phyloP scores from a whole-genome alignment of 176 grass and related monocot species.

The Leersia perrieri region DNA sequence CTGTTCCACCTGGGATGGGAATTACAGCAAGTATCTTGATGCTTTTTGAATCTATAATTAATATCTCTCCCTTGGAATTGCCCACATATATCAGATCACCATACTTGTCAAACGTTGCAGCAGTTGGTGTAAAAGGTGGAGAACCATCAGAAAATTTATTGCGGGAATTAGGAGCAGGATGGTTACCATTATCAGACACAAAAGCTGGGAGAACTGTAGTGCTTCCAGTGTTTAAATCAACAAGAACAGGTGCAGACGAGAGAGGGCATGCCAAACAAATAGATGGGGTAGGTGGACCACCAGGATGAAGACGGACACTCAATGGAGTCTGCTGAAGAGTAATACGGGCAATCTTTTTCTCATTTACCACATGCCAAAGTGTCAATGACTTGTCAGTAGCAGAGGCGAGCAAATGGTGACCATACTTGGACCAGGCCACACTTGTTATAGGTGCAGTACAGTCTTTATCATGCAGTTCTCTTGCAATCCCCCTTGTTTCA shows the following conservation, averaged over 20 bases:
- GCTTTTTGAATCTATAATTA: slow-evolving; percentile 78
- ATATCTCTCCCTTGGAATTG: slow-evolving; percentile 94
- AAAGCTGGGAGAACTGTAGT: slow-evolving; percentile 83
- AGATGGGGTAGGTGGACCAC: slow-evolving; percentile 56
- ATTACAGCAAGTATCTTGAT: slow-evolving; percentile 70
- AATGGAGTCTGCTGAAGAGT: slow-evolving; percentile 96
- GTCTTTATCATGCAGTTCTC: slow-evolving; percentile 84
- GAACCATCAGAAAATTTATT: slow-evolving; percentile 94
- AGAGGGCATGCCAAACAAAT: slow-evolving; percentile 91
- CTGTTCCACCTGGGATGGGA: slow-evolving; percentile 66
- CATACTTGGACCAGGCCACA: slow-evolving; percentile 86
- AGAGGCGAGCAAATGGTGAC: slow-evolving; percentile 92
- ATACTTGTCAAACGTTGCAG: slow-evolving; percentile 85
- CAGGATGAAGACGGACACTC: slow-evolving; percentile 78
- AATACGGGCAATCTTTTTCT: slow-evolving; percentile 72
- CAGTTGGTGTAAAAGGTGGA: slow-evolving; percentile 89
- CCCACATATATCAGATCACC: slow-evolving; percentile 94
- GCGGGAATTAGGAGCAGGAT: slow-evolving; percentile 51
- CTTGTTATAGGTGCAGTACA: slow-evolving; percentile 92
- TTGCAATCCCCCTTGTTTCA: slow-evolving; percentile 94
- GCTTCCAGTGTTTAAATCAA: slow-evolving; percentile 78
- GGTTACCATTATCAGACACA: slow-evolving; percentile 57
- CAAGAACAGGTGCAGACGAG: slow-evolving; percentile 92
- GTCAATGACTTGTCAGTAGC: slow-evolving; percentile 92
- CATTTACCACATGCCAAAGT: slow-evolving; percentile 82